Evolutionary conservation across 2,329 filamentous ascomycete genomes (phyloP).

Genomic region (Colletotrichum tamarilloi): DNA sequence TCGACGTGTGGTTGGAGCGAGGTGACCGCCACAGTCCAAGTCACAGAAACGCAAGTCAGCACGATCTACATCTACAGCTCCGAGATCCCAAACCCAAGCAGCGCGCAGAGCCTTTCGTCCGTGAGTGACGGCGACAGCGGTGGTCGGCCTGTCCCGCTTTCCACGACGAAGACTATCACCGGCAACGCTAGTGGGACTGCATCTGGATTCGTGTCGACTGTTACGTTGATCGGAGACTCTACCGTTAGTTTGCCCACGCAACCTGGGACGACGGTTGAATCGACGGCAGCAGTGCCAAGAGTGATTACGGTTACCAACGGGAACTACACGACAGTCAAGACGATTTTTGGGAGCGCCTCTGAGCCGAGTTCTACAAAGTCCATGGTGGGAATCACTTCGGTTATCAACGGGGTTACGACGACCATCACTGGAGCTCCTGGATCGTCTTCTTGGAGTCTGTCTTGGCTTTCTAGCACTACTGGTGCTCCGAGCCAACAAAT

Average conservation of each 20-base stretch:
- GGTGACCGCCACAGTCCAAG: constrained; percentile 13
- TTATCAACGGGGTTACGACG: background rate
- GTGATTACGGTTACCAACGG: background rate
- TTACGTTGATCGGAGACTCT: background rate
- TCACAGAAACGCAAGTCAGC: constrained; percentile 21
- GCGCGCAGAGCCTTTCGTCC: background rate
- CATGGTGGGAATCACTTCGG: background rate
- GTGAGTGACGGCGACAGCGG: background rate
- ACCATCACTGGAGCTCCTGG: background rate
- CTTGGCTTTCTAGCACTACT: background rate
- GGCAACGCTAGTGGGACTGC: background rate
- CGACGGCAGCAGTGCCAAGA: background rate
- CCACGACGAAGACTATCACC: background rate
- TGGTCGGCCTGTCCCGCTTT: background rate
- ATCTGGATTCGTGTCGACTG: background rate
- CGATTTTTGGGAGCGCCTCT: background rate
- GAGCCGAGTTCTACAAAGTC: background rate
- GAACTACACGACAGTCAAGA: background rate
- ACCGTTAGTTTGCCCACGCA: background rate
- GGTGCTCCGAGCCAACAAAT: too few relatives aligned
- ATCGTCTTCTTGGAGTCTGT: background rate
- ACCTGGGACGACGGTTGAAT: too few relatives aligned
- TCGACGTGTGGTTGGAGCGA: background rate
- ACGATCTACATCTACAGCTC: constrained; percentile 8
- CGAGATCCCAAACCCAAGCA: background rate